Percentiles rank a stretch among this genome's conserved stretches.
Conservation (phyloP, 23 red algal species). For the Cyanidioschyzon merolae region DNA sequence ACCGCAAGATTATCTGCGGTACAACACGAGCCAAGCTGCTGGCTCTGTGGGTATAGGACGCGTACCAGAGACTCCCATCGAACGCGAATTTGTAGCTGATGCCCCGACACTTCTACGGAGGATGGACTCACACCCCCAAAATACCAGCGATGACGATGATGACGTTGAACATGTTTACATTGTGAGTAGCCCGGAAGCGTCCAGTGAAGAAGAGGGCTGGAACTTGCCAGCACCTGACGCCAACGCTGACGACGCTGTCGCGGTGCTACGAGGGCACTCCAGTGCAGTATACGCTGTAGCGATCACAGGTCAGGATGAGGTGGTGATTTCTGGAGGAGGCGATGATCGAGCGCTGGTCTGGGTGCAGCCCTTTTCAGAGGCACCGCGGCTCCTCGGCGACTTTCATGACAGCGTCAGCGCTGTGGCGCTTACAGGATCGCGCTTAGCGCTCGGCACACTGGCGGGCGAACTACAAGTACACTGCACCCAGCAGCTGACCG, state of each 20-base stretch:
- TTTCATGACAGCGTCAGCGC: background rate
- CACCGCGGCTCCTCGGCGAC: background rate
- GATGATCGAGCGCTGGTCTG: background rate
- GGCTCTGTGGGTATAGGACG: no score
- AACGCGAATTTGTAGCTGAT: no score
- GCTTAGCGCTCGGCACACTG: background rate
- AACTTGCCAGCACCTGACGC: no score
- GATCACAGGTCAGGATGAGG: background rate
- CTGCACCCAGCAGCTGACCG: background rate
- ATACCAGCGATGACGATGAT: no score
- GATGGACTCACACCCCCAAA: no score
- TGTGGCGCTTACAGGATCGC: background rate
- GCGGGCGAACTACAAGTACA: background rate
- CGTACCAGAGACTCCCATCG: no score
- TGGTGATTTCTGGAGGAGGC: background rate
- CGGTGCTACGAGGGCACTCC: background rate
- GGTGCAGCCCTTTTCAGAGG: background rate
- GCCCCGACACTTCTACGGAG: no score
- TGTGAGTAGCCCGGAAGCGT: no score
- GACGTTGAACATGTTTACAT: no score
- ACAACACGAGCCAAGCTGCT: no score
- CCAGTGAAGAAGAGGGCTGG: no score
- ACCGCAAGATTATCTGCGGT: no score
- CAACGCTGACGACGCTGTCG: conserved; percentile 11
- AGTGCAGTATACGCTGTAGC: background rate